Percentiles rank a stretch among this genome's conserved stretches.
phyloP scores from a whole-genome alignment of 1,284 basidiomycete genomes.

The Naganishia albida region DNA sequence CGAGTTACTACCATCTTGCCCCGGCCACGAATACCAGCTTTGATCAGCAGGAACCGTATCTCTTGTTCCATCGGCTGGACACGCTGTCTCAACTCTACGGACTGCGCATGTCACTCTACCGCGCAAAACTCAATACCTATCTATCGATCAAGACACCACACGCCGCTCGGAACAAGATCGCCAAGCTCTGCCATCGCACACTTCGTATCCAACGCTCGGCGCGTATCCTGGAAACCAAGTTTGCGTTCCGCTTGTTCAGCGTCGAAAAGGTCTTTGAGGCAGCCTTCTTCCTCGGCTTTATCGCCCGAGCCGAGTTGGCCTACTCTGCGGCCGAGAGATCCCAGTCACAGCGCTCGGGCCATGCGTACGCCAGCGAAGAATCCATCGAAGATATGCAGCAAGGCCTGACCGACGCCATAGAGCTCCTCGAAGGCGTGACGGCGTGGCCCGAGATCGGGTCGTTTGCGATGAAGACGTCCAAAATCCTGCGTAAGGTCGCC shows the following conservation, averaged over 20 bases:
- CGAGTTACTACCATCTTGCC: constrained; percentile 47
- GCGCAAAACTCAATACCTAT: constrained; percentile 44
- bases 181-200: constrained; percentile 43
- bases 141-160: constrained; percentile 40
- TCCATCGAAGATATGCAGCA: constrained; percentile 42
- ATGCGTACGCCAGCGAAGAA: constrained; percentile 27
- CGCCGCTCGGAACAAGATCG: constrained; percentile 40
- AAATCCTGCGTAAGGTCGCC: constrained; percentile 41
- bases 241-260: constrained; percentile 45
- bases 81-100: constrained; percentile 44
- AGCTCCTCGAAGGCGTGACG: constrained; percentile 45
- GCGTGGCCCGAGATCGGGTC: constrained; percentile 32
- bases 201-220: constrained; percentile 46
- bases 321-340: constrained; percentile 29
- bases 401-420: constrained; percentile 39
- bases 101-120: constrained; percentile 46
- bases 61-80: constrained; percentile 45
- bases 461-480: constrained; percentile 41
- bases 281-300: constrained; percentile 43
- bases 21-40: constrained; percentile 46
- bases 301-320: constrained; percentile 45
- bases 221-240: constrained; percentile 47
- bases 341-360: constrained; percentile 23
- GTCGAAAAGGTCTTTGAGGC: constrained; percentile 46
- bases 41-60: constrained; percentile 44